phyloP scores from a whole-genome alignment of 306 rosid species.

The Boehmeria nivea region DNA sequence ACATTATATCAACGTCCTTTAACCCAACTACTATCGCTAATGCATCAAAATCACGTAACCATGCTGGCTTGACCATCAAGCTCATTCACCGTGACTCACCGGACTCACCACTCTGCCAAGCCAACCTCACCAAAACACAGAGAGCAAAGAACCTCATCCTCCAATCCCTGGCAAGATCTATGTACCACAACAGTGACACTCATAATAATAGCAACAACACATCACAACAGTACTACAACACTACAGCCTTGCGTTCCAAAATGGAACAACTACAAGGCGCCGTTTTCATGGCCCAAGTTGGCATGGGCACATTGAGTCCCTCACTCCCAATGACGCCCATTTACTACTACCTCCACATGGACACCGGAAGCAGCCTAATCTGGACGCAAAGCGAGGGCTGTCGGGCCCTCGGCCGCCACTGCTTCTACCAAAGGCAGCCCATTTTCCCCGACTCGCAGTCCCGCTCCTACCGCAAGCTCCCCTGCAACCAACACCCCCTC shows the following conservation, averaged over 20 bases:
- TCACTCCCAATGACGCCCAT: too few species aligned
- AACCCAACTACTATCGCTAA: too few species aligned
- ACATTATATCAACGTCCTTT: too few species aligned
- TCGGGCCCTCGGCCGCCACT: not conserved
- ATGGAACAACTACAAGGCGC: not conserved
- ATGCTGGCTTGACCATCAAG: not conserved
- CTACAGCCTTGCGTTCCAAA: not conserved
- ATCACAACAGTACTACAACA: not conserved
- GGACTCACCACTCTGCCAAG: conserved; percentile 2
- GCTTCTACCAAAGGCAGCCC: not conserved
- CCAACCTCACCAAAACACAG: not conserved
- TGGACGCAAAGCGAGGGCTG: conserved; percentile 2
- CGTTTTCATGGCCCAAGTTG: not conserved
- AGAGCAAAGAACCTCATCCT: not conserved
- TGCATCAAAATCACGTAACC: too few species aligned
- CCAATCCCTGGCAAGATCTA: not conserved
- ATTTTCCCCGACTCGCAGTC: not conserved
- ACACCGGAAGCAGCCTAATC: not conserved
- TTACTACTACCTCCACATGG: not conserved
- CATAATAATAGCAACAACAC: not conserved
- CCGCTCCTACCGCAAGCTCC: not conserved
- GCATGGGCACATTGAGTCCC: conserved; percentile 3
- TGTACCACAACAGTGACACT: not conserved
- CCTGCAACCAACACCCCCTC: not conserved
- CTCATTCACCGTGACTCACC: conserved; percentile 13